Conservation (phyloP, 768 basidiomycete genomes). For the Mycena galericulata region DNA sequence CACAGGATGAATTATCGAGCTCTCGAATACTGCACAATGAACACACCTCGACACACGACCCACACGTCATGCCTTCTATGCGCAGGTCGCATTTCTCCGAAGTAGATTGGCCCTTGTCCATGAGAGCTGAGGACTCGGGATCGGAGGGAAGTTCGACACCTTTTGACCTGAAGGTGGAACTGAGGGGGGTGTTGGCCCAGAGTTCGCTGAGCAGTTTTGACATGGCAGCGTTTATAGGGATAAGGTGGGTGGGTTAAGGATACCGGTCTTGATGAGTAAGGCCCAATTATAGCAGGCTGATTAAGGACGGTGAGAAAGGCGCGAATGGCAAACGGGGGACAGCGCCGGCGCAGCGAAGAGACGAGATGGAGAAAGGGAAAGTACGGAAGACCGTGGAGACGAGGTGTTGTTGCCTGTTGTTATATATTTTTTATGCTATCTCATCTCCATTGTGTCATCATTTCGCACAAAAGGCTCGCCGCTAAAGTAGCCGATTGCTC, state of each 20-base stretch:
- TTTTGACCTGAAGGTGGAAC: constrained; percentile 32
- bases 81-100: constrained; percentile 78
- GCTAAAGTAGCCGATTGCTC: too few species aligned
- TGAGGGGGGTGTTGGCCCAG: constrained; percentile 36
- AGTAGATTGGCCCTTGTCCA: constrained; percentile 25
- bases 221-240: constrained; percentile 28
- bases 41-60: constrained; percentile 87
- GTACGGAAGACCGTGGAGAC: too few species aligned
- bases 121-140: constrained; percentile 24
- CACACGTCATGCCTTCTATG: constrained; percentile 93
- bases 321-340: background rate
- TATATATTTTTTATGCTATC: background rate
- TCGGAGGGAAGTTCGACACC: constrained; percentile 35
- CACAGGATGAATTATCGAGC: background rate
- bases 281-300: constrained; percentile 17
- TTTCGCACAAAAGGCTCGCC: constrained; percentile 9
- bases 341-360: constrained; percentile 31
- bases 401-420: too few species aligned
- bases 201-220: constrained; percentile 35
- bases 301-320: constrained; percentile 24
- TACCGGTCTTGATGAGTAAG: constrained; percentile 27
- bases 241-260: background rate
- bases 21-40: background rate
- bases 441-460: background rate
- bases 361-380: too few species aligned